A percentile compares a stretch with the other conserved stretches of the same genome.
phyloP scores from a whole-genome alignment of 768 basidiomycete species.

The Tylopilus sp. region DNA sequence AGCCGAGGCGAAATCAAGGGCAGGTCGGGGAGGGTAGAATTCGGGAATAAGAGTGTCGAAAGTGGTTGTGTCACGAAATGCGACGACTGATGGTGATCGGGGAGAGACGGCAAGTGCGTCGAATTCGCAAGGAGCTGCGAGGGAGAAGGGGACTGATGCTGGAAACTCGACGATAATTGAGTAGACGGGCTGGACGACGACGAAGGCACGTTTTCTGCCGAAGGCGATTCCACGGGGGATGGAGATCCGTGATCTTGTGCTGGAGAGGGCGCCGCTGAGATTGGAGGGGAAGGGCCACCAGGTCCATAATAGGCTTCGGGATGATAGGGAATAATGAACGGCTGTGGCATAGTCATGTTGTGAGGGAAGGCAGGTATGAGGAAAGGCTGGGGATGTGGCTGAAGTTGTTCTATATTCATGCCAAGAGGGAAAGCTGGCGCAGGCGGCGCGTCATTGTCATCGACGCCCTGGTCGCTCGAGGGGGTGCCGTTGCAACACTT shows the following conservation, averaged over 20 bases:
- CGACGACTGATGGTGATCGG: constrained; percentile 12
- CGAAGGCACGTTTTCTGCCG: neutral
- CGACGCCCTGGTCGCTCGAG: neutral
- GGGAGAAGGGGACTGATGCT: constrained; percentile 18
- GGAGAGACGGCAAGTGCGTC: constrained; percentile 1
- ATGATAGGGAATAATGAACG: constrained; percentile 22
- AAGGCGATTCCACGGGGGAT: constrained; percentile 9
- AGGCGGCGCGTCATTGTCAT: neutral
- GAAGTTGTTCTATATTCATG: neutral
- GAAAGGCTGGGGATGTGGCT: neutral
- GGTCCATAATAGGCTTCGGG: constrained; percentile 29
- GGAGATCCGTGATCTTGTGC: constrained; percentile 15
- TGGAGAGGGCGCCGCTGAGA: constrained; percentile 51
- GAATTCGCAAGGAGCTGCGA: constrained; percentile 8
- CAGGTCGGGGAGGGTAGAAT: neutral
- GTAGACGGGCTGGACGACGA: constrained; percentile 14
- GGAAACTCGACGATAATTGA: constrained; percentile 7
- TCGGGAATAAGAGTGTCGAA: constrained; percentile 1
- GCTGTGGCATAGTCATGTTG: constrained; percentile 12
- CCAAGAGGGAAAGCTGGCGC: neutral
- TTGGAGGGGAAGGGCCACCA: constrained; percentile 50
- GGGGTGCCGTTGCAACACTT: constrained; percentile 20
- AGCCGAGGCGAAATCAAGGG: neutral
- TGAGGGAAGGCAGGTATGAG: neutral
- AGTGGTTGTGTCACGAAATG: constrained; percentile 9